A percentile compares a stretch with the other conserved stretches of the same genome.
phyloP scores from a whole-genome alignment of 1,284 basidiomycete genomes.

The Abortiporus biennis region DNA sequence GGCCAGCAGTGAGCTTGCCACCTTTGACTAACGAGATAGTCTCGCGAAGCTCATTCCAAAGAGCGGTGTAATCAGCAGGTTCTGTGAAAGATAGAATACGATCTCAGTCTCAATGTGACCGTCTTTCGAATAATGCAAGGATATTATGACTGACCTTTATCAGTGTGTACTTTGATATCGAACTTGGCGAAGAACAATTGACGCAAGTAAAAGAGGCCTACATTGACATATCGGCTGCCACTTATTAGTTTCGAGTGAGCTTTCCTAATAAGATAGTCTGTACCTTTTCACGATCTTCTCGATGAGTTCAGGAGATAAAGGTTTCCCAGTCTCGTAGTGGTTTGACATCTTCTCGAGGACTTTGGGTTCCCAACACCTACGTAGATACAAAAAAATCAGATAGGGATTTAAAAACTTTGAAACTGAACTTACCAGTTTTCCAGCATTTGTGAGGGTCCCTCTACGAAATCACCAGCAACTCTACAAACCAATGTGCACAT shows the following conservation, averaged over 20 bases:
- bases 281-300: slow-evolving; percentile 74
- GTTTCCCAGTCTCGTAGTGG: slow-evolving; percentile 70
- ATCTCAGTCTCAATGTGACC: background rate
- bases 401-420: background rate
- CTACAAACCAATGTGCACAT: background rate
- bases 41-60: slow-evolving; percentile 71
- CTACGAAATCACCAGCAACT: slow-evolving; percentile 62
- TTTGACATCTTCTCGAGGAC: slow-evolving; percentile 73
- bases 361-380: slow-evolving; percentile 72
- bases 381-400: background rate
- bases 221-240: slow-evolving; percentile 73
- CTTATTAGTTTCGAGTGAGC: slow-evolving; percentile 3
- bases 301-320: slow-evolving; percentile 71
- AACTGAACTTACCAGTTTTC: slow-evolving; percentile 67
- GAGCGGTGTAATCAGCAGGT: slow-evolving; percentile 62
- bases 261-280: slow-evolving; percentile 9
- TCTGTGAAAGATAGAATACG: no score
- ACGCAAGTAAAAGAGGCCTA: slow-evolving; percentile 74
- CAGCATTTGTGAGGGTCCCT: slow-evolving; percentile 85
- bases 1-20: slow-evolving; percentile 57
- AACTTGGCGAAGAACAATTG: slow-evolving; percentile 81
- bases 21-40: slow-evolving; percentile 63
- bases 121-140: background rate
- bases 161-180: slow-evolving; percentile 71
- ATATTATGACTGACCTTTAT: slow-evolving; percentile 40